A percentile compares a stretch with the other conserved stretches of the same genome.
These are phyloP conservation scores for Saposhnikovia divaricata DNA, from an alignment of 129 eudicot species.

Conservation along the genomic window DNA sequence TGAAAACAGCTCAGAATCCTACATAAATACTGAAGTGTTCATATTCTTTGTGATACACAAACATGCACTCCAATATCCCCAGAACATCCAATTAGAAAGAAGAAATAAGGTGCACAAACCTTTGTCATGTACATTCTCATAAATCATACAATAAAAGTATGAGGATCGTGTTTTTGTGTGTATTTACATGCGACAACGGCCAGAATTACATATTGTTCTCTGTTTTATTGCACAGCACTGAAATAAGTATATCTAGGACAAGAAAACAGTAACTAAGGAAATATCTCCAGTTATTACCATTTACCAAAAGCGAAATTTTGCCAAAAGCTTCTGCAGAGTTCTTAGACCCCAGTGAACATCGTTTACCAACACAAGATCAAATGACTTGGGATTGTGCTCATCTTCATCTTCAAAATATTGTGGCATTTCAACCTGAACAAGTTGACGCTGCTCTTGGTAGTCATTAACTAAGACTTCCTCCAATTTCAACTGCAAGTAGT, in stretches of 20 bases:
- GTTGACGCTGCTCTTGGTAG: not conserved
- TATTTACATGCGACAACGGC: not conserved
- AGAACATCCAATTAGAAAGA: not conserved
- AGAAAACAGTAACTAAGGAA: no score
- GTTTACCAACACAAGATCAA: conserved; percentile 10
- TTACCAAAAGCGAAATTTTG: conserved; percentile 16
- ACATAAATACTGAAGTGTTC: not conserved
- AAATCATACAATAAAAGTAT: not conserved
- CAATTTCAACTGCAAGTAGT: conserved; percentile 6
- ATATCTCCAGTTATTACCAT: not conserved
- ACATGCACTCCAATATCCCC: not conserved
- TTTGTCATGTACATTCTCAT: not conserved
- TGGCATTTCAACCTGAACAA: conserved; percentile 4
- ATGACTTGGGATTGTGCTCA: not conserved
- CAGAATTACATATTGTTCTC: not conserved
- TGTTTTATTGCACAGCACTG: no score
- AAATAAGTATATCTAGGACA: not conserved
- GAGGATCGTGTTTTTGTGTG: not conserved
- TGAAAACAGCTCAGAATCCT: not conserved
- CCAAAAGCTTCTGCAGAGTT: conserved; percentile 26
- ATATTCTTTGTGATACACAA: not conserved
- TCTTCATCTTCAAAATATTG: not conserved
- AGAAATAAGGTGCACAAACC: not conserved
- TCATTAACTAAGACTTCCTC: conserved; percentile 5
- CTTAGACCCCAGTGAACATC: conserved; percentile 33